These are phyloP conservation scores for Rosa persica DNA, from an alignment of 306 rosid species.

Conservation along the genomic window DNA sequence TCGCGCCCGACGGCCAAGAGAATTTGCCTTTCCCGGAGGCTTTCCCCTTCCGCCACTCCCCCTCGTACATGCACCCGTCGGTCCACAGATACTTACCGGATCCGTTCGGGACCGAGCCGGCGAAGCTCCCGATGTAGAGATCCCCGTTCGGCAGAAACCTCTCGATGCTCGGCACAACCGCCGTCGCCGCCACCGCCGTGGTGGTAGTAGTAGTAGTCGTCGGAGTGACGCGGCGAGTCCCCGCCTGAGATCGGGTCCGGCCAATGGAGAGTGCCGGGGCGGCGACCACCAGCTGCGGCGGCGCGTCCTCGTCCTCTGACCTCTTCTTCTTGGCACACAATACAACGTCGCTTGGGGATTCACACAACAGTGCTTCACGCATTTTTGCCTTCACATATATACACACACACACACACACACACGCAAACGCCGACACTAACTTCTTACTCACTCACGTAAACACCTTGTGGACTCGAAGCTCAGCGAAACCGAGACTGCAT, in stretches of 20 bases:
- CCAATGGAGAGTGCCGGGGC: constrained; percentile 34
- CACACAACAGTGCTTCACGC: constrained; percentile 57
- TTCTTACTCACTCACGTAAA: neutral
- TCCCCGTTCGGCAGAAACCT: constrained; percentile 72
- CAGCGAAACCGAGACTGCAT: neutral
- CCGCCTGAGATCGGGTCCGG: constrained; percentile 62
- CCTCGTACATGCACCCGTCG: constrained; percentile 95
- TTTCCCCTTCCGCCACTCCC: constrained; percentile 86
- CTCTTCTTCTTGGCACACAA: constrained; percentile 48
- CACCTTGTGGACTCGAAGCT: neutral
- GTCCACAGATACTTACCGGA: constrained; percentile 89
- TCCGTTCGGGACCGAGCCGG: constrained; percentile 65
- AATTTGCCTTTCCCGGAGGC: constrained; percentile 87
- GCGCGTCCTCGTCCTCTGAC: constrained; percentile 30
- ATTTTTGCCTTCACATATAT: constrained; percentile 49
- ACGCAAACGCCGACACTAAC: neutral
- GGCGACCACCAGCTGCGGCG: constrained; percentile 23
- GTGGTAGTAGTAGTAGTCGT: constrained; percentile 32
- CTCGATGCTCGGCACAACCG: constrained; percentile 33
- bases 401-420: no score
- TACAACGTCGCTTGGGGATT: constrained; percentile 31
- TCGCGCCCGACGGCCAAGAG: constrained; percentile 96
- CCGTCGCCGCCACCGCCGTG: neutral
- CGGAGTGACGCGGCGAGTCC: constrained; percentile 67
- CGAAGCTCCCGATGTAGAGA: constrained; percentile 79